Evolutionary conservation across 2,329 filamentous ascomycete genomes (phyloP).

Genomic region (Monilinia polystroma): DNA sequence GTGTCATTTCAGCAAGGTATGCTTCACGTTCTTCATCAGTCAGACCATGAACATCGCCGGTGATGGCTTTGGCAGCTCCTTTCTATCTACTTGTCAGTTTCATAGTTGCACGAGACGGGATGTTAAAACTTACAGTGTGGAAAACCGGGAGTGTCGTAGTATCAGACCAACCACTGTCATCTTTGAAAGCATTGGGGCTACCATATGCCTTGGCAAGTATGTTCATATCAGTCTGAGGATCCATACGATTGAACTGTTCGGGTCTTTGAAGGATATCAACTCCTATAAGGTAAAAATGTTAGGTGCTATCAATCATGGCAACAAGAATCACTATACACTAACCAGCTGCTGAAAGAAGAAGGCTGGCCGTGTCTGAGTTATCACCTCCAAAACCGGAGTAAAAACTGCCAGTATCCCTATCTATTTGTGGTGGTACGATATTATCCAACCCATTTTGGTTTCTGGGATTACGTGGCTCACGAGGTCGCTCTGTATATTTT

Average conservation of each 20-base stretch:
- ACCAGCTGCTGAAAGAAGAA: conserved; percentile 30
- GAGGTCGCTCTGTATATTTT: conserved; percentile 27
- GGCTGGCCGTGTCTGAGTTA: conserved; percentile 26
- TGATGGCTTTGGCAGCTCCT: conserved; percentile 14
- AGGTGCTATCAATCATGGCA: background rate
- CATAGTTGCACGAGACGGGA: too few species aligned
- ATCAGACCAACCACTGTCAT: conserved; percentile 15
- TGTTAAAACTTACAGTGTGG: conserved; percentile 24
- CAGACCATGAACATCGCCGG: conserved; percentile 1
- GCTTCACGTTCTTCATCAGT: conserved; percentile 12
- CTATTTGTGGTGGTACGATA: conserved; percentile 30
- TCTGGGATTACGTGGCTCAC: conserved; percentile 1
- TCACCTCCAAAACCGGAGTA: conserved; percentile 29
- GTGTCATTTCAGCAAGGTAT: conserved; percentile 2
- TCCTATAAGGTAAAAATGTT: background rate
- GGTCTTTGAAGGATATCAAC: conserved; percentile 22
- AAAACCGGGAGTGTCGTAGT: conserved; percentile 13
- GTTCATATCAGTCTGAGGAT: conserved; percentile 21
- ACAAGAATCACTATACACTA: background rate
- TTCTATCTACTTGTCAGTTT: background rate
- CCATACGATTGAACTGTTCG: conserved; percentile 20
- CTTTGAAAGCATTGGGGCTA: conserved; percentile 14
- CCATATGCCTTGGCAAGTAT: conserved; percentile 17
- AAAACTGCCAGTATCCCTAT: conserved; percentile 32
- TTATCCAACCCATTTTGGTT: background rate